Conservation (phyloP, 2,329 filamentous ascomycete species). For the Hortaea werneckii region DNA sequence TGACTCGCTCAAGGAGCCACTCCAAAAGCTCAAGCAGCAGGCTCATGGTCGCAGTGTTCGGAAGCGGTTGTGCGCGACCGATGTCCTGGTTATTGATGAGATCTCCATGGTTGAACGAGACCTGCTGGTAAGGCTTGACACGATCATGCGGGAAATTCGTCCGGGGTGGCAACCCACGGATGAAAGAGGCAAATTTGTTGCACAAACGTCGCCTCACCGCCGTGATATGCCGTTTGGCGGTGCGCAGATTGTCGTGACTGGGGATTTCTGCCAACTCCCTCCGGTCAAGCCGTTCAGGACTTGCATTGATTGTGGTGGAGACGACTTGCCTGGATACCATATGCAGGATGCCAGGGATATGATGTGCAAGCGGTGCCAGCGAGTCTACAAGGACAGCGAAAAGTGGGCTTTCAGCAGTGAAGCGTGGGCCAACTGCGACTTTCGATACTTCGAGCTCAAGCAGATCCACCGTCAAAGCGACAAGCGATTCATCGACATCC, state of each 20-base stretch:
- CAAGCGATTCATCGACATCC: slow-evolving; percentile 41
- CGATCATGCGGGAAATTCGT: slow-evolving; percentile 2
- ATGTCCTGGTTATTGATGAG: slow-evolving; percentile 54
- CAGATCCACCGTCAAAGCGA: slow-evolving; percentile 50
- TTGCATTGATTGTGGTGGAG: slow-evolving; percentile 27
- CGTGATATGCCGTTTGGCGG: background rate
- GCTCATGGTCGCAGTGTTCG: slow-evolving; percentile 11
- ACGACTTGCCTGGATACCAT: background rate
- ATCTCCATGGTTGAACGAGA: slow-evolving; percentile 53
- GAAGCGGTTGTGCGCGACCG: slow-evolving; percentile 22
- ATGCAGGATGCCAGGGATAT: background rate
- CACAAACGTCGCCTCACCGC: background rate
- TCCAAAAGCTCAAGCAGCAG: slow-evolving; percentile 15
- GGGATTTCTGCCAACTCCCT: slow-evolving; percentile 2
- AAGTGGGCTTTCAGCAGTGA: slow-evolving; percentile 52
- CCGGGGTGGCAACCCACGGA: background rate
- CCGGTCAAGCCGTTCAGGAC: slow-evolving; percentile 38
- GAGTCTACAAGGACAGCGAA: slow-evolving; percentile 24
- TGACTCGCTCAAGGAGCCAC: slow-evolving; percentile 32
- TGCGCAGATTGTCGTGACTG: slow-evolving; percentile 1
- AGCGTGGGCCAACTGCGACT: slow-evolving; percentile 45
- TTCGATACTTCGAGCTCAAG: slow-evolving; percentile 42
- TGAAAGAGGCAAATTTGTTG: background rate
- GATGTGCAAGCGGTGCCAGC: slow-evolving; percentile 2
- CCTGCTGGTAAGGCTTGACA: slow-evolving; percentile 42